phyloP scores from a whole-genome alignment of 2,329 filamentous ascomycete species.

The Nothomitra cinnamomea region DNA sequence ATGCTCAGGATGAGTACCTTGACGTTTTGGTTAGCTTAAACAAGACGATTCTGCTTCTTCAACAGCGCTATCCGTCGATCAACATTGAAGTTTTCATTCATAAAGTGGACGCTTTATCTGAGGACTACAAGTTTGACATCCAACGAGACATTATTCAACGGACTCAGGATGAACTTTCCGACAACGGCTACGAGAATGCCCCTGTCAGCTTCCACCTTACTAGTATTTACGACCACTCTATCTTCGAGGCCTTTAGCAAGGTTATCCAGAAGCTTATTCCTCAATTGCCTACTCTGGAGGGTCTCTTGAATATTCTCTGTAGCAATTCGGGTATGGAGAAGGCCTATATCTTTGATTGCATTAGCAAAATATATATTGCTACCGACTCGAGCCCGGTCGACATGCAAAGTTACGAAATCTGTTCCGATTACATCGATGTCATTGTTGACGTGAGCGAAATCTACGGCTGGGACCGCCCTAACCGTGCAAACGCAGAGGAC shows the following conservation, averaged over 20 bases:
- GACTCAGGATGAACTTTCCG: slow-evolving; percentile 88
- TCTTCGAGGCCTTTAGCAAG: slow-evolving; percentile 96
- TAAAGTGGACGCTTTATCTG: slow-evolving; percentile 93
- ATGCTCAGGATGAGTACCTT: slow-evolving; percentile 94
- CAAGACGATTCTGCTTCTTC: slow-evolving; percentile 72
- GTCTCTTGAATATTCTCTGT: slow-evolving; percentile 83
- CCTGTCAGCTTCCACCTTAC: slow-evolving; percentile 92
- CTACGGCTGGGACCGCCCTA: slow-evolving; percentile 54
- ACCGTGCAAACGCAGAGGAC: slow-evolving; percentile 12
- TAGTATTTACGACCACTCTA: slow-evolving; percentile 95
- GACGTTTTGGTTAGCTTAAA: slow-evolving; percentile 80
- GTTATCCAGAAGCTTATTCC: slow-evolving; percentile 97
- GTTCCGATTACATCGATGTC: slow-evolving; percentile 95
- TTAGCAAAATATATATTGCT: slow-evolving; percentile 97
- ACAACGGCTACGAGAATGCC: slow-evolving; percentile 83
- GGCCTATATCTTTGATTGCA: slow-evolving; percentile 91
- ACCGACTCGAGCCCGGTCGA: slow-evolving; percentile 88
- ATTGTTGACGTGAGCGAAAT: slow-evolving; percentile 95
- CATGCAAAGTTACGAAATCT: slow-evolving; percentile 94
- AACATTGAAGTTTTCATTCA: slow-evolving; percentile 98
- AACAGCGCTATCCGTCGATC: slow-evolving; percentile 78
- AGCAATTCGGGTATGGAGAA: slow-evolving; percentile 93
- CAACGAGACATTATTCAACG: slow-evolving; percentile 93
- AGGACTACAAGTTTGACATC: slow-evolving; percentile 91
- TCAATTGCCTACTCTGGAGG: slow-evolving; percentile 79